Conservation (phyloP, 176 grass and related monocot species). For the Juncus effusus region DNA sequence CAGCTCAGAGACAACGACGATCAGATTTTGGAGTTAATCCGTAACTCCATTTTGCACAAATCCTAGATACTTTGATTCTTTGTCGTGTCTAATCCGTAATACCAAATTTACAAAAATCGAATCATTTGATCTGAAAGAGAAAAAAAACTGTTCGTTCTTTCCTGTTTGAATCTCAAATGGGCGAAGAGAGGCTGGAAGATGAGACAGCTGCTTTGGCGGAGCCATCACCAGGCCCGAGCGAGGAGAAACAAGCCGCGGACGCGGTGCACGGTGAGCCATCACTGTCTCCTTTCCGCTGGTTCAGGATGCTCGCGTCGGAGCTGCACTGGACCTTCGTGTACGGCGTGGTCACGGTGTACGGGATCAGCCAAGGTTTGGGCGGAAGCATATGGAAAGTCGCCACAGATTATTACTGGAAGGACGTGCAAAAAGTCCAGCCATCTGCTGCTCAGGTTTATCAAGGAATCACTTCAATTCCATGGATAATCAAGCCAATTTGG, state of each 20-base stretch:
- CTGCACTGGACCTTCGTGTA: slow-evolving; percentile 91
- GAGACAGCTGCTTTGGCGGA: slow-evolving; percentile 22
- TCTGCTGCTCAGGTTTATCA: slow-evolving; percentile 91
- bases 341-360: slow-evolving; percentile 51
- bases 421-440: slow-evolving; percentile 82
- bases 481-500: slow-evolving; percentile 90
- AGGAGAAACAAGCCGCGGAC: background rate
- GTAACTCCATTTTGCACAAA: too few relatives aligned
- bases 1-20: too few relatives aligned
- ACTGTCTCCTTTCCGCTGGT: slow-evolving; percentile 48
- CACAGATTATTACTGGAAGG: slow-evolving; percentile 94
- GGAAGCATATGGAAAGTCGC: slow-evolving; percentile 62
- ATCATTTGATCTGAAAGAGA: too few relatives aligned
- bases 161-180: slow-evolving; percentile 9
- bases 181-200: slow-evolving; percentile 3
- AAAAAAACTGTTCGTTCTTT: slow-evolving; percentile 6
- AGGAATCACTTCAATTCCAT: slow-evolving; percentile 66
- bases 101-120: background rate
- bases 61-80: too few relatives aligned
- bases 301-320: slow-evolving; percentile 68
- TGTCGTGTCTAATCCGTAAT: too few relatives aligned
- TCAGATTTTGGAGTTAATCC: too few relatives aligned
- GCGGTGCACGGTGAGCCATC: background rate
- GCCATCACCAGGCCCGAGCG: background rate
- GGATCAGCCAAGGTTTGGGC: slow-evolving; percentile 70